Percentiles rank a stretch among this genome's conserved stretches.
phyloP scores from a whole-genome alignment of 1,284 basidiomycete genomes.

The Cryptococcus maquisensis region DNA sequence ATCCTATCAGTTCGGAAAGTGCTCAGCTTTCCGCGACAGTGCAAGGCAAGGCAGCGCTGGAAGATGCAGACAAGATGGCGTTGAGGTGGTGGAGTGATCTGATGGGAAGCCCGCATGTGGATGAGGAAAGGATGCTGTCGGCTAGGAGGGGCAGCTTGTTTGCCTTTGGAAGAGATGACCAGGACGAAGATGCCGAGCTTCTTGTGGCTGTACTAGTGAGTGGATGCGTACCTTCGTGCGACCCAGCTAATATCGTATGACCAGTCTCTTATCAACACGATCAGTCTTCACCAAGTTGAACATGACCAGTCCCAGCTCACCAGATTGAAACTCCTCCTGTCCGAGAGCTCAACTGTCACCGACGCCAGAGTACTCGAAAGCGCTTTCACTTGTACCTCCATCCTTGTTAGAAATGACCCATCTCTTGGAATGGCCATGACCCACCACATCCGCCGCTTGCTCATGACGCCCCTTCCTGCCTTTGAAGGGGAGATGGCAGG shows the following conservation, averaged over 20 bases:
- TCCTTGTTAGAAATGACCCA: conserved; percentile 74
- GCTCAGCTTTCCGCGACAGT: conserved; percentile 2
- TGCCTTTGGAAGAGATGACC: conserved; percentile 23
- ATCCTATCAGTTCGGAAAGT: conserved; percentile 7
- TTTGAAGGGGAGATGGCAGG: conserved; percentile 76
- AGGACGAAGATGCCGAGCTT: conserved; percentile 41
- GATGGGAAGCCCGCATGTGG: conserved; percentile 15
- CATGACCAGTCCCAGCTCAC: conserved; percentile 67
- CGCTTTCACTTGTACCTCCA: conserved; percentile 40
- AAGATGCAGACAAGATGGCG: conserved; percentile 20
- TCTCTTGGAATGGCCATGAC: conserved; percentile 72
- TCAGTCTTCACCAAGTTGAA: conserved; percentile 67
- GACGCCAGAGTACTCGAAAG: conserved; percentile 54
- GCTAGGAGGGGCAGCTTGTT: conserved; percentile 19
- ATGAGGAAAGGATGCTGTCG: conserved; percentile 4
- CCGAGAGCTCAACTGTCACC: conserved; percentile 74
- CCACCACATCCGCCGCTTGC: conserved; percentile 76
- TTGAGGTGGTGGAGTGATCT: conserved; percentile 42
- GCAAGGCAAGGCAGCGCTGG: conserved; percentile 18
- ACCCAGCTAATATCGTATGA: background rate
- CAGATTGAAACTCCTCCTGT: conserved; percentile 70
- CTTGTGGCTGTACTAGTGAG: conserved; percentile 39
- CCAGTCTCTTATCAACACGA: conserved; percentile 83
- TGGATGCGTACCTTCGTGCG: background rate
- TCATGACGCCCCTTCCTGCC: conserved; percentile 79